Evolutionary conservation across 805 yeast species (phyloP), one percentile per base, ranked within the genome.

Genomic region (Komagataella pastoris): DNA sequence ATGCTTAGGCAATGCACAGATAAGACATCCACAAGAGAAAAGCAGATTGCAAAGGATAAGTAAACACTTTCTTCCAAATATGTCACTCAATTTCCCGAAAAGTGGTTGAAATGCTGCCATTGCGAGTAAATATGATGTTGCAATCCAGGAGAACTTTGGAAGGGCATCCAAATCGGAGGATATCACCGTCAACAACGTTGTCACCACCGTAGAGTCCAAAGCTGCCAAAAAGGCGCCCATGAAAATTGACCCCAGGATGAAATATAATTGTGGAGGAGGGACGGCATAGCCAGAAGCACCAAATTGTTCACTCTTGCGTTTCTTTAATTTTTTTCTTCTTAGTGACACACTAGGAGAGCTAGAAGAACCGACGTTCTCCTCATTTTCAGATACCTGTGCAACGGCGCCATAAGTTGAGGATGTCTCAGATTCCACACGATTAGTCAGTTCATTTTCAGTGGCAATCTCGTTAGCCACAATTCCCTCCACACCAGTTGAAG

Each of bases 81-180:
- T 81, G 58, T 84, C 90, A 14, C 85, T 79, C 6, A 84, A 59
- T 58, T 81, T 83, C 7, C 90, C 90, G 56, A 76, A 81, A 19
- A 84, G 64, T 2, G 90, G 90, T 63, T 84, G 90, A 60, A 82
- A 81, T 2, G 87, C 84, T 0, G 89, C 80, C 47, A 83, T 77
- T 1, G 88, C 77, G 47, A 84, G 65, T 47, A 84, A 65, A 58
- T 84, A 84, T 0, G 87, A 76, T 0, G 88, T 80, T 2, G 87
- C 89, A 21, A 84, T 80, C 88, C 88, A 83, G 14, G 88, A 75
- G 24, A 83, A 73, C 55, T 76, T 76, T 3, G 80, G 79, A 47
- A 83, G 68, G 0, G 81, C 82, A 56, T 82, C 68, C 58, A 84
- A 74, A 57, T 83, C 88, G 1, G 86, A 79, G 1, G 88, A 86